phyloP scores from a whole-genome alignment of 2,329 filamentous ascomycete genomes.

The Neofusicoccum sp. region DNA sequence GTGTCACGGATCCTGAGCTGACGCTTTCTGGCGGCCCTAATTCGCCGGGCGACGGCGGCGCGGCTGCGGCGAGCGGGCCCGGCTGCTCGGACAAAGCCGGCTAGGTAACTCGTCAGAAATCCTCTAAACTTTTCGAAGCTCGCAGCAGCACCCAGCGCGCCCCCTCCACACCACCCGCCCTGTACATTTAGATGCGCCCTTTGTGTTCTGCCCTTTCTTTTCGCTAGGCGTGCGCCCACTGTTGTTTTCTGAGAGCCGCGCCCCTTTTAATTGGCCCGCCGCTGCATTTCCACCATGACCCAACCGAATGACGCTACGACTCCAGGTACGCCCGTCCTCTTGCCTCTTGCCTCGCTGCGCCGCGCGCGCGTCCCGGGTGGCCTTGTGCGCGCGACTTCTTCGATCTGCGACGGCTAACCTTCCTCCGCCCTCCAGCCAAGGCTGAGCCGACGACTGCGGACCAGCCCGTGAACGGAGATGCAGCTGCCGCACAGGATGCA shows the following conservation, averaged over 20 bases:
- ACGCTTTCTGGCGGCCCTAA: background rate
- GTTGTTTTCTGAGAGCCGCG: slow-evolving; percentile 1
- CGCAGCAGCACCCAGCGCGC: background rate
- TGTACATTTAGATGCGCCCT: slow-evolving; percentile 34
- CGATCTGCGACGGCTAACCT: background rate
- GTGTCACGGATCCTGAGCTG: background rate
- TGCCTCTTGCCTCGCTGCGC: slow-evolving; percentile 24
- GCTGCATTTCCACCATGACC: slow-evolving; percentile 31
- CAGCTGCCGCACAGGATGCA: background rate
- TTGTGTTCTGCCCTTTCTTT: background rate
- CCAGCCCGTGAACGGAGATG: slow-evolving; percentile 27
- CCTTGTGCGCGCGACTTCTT: background rate
- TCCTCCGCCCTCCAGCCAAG: slow-evolving; percentile 28
- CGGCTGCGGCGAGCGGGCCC: background rate
- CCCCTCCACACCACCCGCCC: slow-evolving; percentile 20
- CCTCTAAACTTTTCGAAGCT: slow-evolving; percentile 21
- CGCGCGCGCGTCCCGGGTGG: background rate
- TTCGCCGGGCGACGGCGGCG: background rate
- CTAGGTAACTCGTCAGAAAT: slow-evolving; percentile 13
- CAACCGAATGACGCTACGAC: slow-evolving; percentile 41
- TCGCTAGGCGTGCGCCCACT: slow-evolving; percentile 9
- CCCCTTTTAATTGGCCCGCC: slow-evolving; percentile 19
- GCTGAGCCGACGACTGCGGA: slow-evolving; percentile 31
- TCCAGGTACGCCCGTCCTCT: slow-evolving; percentile 34
- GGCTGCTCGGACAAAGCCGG: slow-evolving; percentile 6